Base-by-base conservation (phyloP, 305 asterid genomes). In the Fraxinus velutina region DNA sequence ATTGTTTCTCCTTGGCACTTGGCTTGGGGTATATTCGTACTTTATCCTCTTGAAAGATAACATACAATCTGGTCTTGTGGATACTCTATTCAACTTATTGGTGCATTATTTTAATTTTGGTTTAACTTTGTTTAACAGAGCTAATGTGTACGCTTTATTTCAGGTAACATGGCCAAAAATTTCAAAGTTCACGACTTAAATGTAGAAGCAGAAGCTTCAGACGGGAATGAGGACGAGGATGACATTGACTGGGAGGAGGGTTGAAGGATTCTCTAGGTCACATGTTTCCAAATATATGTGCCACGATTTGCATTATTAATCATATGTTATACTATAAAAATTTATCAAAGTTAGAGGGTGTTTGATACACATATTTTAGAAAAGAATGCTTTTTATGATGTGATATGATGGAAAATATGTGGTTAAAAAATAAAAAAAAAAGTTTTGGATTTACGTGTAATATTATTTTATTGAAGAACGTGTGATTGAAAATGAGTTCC, bases 161-260 rank as follows among this genome's bases (percentile, higher is more conserved):
- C 94, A 89, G 97, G 92, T 72, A 89, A 85, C 80, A 33, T 80
- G 29, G 82, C 87, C 22, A 89, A 79, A 73, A 82, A 60, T 57
- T 90, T 82, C 44, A 93, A 91, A 83, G 93, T 90, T 4, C 2
- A 37, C 1, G 96, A 93, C 91, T 84, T 93, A 55, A 93, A 93
- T 81, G 87, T 89, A 74, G 91, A 89, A 89, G 97, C 94, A 30
- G 97, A 84, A 78, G 91, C 83, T 85, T 87, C 93, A 5, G 98
- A 90, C 3, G 90, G 86, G 22, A 87, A 85, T 5, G 93, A 88
- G 3, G 94, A 90, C 0, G 96, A 89, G 21, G 92, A 91, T 7
- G 95, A 86, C 57, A 81, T 89, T 30, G 96, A 92, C 82, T 93
- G 98, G 98, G 98, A 92, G 73, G 97, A 93, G 84, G 98, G 97